These are phyloP conservation scores for Myriangium duriaei DNA, from an alignment of 2,329 filamentous ascomycete species.

Conservation along the genomic window DNA sequence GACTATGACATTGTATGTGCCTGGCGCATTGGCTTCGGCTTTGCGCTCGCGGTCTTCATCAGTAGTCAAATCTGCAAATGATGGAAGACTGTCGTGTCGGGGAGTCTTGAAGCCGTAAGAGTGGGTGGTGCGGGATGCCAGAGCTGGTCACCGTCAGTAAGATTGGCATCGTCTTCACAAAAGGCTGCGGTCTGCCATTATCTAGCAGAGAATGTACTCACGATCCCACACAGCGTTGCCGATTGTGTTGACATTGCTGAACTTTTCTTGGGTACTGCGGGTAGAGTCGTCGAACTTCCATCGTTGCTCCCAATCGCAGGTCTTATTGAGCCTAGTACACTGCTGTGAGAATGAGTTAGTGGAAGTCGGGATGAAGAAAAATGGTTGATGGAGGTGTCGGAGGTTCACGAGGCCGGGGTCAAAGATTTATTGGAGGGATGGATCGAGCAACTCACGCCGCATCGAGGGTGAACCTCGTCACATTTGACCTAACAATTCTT, in stretches of 20 bases:
- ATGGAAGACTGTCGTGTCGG: conserved; percentile 38
- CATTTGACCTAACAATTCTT: conserved; percentile 37
- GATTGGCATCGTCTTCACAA: not conserved
- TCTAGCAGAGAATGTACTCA: conserved; percentile 29
- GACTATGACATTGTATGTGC: conserved; percentile 43
- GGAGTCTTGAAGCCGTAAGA: conserved; percentile 1
- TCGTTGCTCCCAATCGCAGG: conserved; percentile 45
- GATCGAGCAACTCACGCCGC: conserved; percentile 37
- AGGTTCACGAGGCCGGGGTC: too few species aligned
- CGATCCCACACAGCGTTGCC: conserved; percentile 45
- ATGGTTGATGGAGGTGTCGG: too few species aligned
- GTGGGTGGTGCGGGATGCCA: conserved; percentile 3
- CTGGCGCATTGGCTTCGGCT: conserved; percentile 38
- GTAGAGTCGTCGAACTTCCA: conserved; percentile 29
- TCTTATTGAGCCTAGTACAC: conserved; percentile 43
- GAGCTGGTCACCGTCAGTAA: conserved; percentile 6
- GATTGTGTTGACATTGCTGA: conserved; percentile 35
- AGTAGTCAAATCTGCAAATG: conserved; percentile 40
- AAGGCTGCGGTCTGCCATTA: too few species aligned
- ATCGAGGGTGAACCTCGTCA: conserved; percentile 42
- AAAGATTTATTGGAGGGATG: too few species aligned
- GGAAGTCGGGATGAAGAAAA: not conserved
- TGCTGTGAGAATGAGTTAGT: conserved; percentile 23
- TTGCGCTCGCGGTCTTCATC: conserved; percentile 48
- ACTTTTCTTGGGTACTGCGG: conserved; percentile 20